phyloP scores from a whole-genome alignment of 805 yeast genomes.

The Kodamaea fukazawae region DNA sequence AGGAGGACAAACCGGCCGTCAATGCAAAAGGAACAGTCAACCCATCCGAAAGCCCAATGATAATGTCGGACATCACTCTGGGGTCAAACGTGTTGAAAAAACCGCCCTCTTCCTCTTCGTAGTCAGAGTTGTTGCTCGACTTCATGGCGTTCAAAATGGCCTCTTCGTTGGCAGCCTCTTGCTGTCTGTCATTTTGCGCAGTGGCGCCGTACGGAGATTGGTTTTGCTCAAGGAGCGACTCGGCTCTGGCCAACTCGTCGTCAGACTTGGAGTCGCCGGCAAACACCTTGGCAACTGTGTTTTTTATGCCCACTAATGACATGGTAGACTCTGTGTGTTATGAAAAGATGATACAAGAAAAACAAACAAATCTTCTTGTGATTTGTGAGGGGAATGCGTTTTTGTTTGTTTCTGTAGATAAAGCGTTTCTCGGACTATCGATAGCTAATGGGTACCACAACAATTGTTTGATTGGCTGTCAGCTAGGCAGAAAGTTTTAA shows the following conservation, averaged over 20 bases:
- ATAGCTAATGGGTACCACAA: too few species aligned
- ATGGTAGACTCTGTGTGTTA: slow-evolving; percentile 8
- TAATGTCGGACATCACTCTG: slow-evolving; percentile 87
- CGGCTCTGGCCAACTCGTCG: slow-evolving; percentile 30
- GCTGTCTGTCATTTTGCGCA: slow-evolving; percentile 30
- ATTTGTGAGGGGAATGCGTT: slow-evolving; percentile 1
- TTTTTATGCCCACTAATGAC: slow-evolving; percentile 38
- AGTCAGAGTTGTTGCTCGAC: slow-evolving; percentile 21
- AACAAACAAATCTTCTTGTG: background rate
- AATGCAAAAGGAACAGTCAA: slow-evolving; percentile 98
- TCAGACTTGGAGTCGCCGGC: slow-evolving; percentile 21
- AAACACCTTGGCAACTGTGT: slow-evolving; percentile 30
- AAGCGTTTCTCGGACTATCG: background rate
- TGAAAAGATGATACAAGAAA: too few species aligned
- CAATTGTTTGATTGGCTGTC: too few species aligned
- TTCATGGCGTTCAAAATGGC: slow-evolving; percentile 31
- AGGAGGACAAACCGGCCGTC: slow-evolving; percentile 90
- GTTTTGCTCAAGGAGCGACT: slow-evolving; percentile 30
- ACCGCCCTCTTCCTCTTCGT: slow-evolving; percentile 26
- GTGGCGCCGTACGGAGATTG: slow-evolving; percentile 39
- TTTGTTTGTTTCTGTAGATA: background rate
- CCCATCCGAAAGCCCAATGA: slow-evolving; percentile 94
- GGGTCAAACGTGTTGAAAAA: slow-evolving; percentile 69
- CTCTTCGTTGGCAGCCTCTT: slow-evolving; percentile 36
- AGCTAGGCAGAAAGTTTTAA: too few species aligned